phyloP scores from a whole-genome alignment of 2,329 filamentous ascomycete genomes.

The Drechslera avenae region DNA sequence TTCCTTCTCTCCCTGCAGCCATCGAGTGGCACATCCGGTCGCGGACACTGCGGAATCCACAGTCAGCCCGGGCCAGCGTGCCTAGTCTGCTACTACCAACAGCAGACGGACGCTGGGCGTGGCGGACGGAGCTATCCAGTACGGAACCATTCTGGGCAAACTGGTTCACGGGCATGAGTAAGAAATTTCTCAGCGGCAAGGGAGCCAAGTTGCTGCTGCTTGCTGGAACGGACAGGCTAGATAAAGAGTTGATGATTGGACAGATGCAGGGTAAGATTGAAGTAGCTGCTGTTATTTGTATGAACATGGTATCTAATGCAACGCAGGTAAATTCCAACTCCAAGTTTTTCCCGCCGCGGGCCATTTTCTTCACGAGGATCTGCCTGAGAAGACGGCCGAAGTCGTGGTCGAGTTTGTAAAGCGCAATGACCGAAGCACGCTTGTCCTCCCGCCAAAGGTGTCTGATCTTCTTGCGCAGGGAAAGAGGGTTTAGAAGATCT shows the following conservation, averaged over 20 bases:
- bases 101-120: slow-evolving; percentile 64
- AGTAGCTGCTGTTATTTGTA: not conserved
- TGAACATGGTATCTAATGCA: slow-evolving; percentile 26
- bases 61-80: slow-evolving; percentile 85
- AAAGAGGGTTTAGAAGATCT: slow-evolving; percentile 53
- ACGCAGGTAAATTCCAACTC: slow-evolving; percentile 84
- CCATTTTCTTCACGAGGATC: slow-evolving; percentile 95
- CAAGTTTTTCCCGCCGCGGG: slow-evolving; percentile 94
- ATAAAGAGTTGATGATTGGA: slow-evolving; percentile 91
- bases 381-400: slow-evolving; percentile 85
- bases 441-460: slow-evolving; percentile 92
- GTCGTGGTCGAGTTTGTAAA: slow-evolving; percentile 89
- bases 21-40: slow-evolving; percentile 95
- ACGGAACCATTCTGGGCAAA: slow-evolving; percentile 93
- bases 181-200: slow-evolving; percentile 80
- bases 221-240: slow-evolving; percentile 86
- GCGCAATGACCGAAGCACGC: slow-evolving; percentile 81
- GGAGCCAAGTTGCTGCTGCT: slow-evolving; percentile 85
- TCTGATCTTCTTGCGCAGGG: slow-evolving; percentile 56
- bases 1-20: slow-evolving; percentile 75
- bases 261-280: slow-evolving; percentile 85
- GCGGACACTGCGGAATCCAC: slow-evolving; percentile 80
- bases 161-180: slow-evolving; percentile 88
- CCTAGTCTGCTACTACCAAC: slow-evolving; percentile 71
- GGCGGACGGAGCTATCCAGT: slow-evolving; percentile 81